Conservation (phyloP, 2,329 filamentous ascomycete species). For the Neocucurbitaria cava region DNA sequence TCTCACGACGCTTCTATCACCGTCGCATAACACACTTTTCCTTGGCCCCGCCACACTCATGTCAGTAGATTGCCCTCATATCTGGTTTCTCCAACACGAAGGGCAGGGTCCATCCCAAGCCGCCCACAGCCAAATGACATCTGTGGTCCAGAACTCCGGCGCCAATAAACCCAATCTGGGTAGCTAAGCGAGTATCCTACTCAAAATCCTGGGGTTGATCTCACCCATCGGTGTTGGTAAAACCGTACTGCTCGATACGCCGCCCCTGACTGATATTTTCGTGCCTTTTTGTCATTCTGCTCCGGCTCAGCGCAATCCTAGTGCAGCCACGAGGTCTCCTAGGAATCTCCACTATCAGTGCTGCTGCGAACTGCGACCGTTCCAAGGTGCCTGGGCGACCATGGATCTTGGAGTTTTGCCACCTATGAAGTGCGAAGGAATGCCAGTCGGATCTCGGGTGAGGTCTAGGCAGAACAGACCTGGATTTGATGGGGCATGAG, state of each 20-base stretch:
- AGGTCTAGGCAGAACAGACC: neutral
- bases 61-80: conserved; percentile 6
- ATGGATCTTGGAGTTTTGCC: neutral
- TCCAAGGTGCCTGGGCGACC: neutral
- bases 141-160: conserved; percentile 8
- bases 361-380: neutral
- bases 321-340: conserved; percentile 2
- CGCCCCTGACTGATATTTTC: neutral
- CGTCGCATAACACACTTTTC: conserved; percentile 2
- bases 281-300: neutral
- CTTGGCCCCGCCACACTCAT: neutral
- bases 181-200: conserved; percentile 3
- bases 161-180: conserved; percentile 4
- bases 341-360: conserved; percentile 1
- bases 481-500: neutral
- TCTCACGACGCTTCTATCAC: neutral
- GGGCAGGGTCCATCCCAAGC: neutral
- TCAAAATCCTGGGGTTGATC: conserved; percentile 1
- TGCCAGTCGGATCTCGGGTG: neutral
- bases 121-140: conserved; percentile 7
- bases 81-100: conserved; percentile 1
- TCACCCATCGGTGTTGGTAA: neutral
- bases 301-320: neutral
- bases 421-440: neutral
- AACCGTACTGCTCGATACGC: neutral